Conservation (phyloP, 371 early-diverging fungal genomes). For the Conidiobolus incongruus region DNA sequence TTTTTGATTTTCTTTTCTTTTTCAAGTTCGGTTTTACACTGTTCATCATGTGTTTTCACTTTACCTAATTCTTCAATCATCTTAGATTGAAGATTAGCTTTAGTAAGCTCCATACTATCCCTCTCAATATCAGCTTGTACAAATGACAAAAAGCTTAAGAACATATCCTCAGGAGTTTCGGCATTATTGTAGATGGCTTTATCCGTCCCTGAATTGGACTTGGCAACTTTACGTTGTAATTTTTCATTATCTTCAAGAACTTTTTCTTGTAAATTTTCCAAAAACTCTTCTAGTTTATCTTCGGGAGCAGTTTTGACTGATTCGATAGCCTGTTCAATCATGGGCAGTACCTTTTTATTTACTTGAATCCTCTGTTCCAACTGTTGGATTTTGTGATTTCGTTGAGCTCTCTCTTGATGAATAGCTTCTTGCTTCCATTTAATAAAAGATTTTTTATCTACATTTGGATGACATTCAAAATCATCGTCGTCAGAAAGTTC, state of each 20-base stretch:
- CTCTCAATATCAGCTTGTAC: background rate
- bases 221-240: too few relatives aligned
- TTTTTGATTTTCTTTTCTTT: constrained; percentile 5
- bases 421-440: constrained; percentile 79
- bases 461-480: constrained; percentile 88
- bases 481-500: constrained; percentile 94
- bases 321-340: constrained; percentile 19
- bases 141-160: background rate
- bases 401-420: constrained; percentile 66
- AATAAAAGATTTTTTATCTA: constrained; percentile 86
- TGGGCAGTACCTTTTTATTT: constrained; percentile 23
- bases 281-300: too few relatives aligned
- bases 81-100: background rate
- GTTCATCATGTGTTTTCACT: background rate
- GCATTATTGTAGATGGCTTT: too few relatives aligned
- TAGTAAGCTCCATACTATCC: constrained; percentile 4
- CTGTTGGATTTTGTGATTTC: constrained; percentile 41
- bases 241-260: too few relatives aligned
- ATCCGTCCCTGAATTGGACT: too few relatives aligned
- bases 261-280: too few relatives aligned
- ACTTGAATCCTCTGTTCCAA: constrained; percentile 27
- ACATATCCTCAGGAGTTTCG: background rate
- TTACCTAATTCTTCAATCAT: background rate
- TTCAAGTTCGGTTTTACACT: constrained; percentile 5
- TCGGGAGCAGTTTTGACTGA: too few relatives aligned